A percentile compares a stretch with the other conserved stretches of the same genome.
Conservation (phyloP, 768 basidiomycete species). For the Crepidotus variabilis region DNA sequence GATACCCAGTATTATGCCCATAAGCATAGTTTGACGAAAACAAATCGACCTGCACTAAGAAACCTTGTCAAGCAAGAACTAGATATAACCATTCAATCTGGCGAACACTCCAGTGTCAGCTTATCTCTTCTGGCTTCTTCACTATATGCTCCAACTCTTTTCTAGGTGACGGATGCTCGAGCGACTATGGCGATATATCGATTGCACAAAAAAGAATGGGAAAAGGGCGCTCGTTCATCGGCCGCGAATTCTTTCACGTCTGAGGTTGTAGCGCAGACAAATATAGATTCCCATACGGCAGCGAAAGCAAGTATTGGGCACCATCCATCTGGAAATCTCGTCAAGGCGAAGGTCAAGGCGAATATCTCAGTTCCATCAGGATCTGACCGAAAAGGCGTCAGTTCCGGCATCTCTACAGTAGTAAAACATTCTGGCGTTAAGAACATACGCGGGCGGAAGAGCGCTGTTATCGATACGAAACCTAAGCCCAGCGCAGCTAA, state of each 20-base stretch:
- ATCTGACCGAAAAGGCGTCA: conserved; percentile 59
- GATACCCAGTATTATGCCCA: conserved; percentile 67
- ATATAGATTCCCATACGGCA: conserved; percentile 12
- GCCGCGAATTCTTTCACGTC: background rate
- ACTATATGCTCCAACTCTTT: background rate
- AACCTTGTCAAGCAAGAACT: conserved; percentile 79
- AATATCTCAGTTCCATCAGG: conserved; percentile 21
- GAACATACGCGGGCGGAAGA: background rate
- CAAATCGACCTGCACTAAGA: conserved; percentile 70
- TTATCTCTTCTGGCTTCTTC: background rate
- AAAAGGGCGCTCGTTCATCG: conserved; percentile 42
- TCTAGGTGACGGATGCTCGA: conserved; percentile 85
- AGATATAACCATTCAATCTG: conserved; percentile 75
- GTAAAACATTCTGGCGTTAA: conserved; percentile 25
- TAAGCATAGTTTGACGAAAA: conserved; percentile 57
- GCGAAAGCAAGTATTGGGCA: conserved; percentile 6
- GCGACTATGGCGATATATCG: conserved; percentile 95
- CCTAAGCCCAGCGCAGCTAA: background rate
- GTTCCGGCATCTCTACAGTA: conserved; percentile 57
- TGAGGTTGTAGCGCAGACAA: background rate
- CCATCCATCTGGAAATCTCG: conserved; percentile 20
- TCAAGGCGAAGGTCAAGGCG: too few relatives aligned
- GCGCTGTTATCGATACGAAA: background rate
- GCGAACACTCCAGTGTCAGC: conserved; percentile 89
- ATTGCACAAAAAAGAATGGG: conserved; percentile 80